These are phyloP conservation scores for Pseudogymnoascus sp. DNA, from an alignment of 2,329 filamentous ascomycete species.

Conservation along the genomic window DNA sequence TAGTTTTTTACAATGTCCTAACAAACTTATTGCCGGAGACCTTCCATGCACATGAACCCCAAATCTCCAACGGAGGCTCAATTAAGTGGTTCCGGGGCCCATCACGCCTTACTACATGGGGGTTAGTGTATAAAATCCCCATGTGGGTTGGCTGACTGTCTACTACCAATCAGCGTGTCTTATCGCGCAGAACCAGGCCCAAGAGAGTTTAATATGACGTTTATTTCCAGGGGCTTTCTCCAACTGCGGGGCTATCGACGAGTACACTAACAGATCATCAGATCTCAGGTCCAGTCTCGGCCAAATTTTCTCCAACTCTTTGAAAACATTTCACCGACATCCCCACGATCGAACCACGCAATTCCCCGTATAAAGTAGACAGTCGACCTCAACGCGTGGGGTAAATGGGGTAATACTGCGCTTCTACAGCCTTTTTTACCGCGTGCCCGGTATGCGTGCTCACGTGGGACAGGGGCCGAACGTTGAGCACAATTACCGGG, in stretches of 20 bases:
- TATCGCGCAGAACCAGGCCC: neutral
- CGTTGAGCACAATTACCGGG: constrained; percentile 61
- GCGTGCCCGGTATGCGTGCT: constrained; percentile 66
- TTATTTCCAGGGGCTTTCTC: neutral
- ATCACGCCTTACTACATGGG: neutral
- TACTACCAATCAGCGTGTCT: neutral
- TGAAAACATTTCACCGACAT: neutral
- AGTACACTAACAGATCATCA: neutral
- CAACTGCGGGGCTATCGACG: neutral
- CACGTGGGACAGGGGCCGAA: constrained; percentile 65
- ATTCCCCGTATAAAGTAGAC: constrained; percentile 1
- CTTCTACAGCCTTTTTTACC: constrained; percentile 59
- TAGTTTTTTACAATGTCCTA: constrained; percentile 1
- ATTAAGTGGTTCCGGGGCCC: neutral
- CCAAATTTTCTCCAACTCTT: neutral
- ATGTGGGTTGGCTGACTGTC: neutral
- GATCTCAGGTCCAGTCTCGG: neutral
- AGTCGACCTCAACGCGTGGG: constrained; percentile 50
- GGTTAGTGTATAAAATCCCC: neutral
- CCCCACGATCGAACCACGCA: neutral
- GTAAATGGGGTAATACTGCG: constrained; percentile 55
- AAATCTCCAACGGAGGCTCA: constrained; percentile 3
- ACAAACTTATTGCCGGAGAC: neutral
- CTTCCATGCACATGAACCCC: neutral
- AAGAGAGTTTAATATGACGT: constrained; percentile 7